These are phyloP conservation scores for Hymenoscyphus linearis DNA, from an alignment of 2,329 filamentous ascomycete genomes.

Conservation along the genomic window DNA sequence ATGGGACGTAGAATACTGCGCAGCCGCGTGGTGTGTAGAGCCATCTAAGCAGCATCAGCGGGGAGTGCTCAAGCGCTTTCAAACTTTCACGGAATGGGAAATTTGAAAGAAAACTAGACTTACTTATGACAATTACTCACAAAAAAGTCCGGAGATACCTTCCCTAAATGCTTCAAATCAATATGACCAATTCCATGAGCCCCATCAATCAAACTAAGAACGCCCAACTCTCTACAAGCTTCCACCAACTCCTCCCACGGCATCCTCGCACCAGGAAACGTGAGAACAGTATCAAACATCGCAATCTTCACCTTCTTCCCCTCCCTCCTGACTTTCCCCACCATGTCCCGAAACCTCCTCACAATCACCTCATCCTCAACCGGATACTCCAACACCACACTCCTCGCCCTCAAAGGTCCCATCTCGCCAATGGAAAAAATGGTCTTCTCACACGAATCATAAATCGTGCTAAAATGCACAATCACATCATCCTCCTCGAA, in stretches of 20 bases:
- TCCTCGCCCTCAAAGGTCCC: constrained; percentile 7
- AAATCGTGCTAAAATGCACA: constrained; percentile 71
- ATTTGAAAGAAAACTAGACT: constrained; percentile 34
- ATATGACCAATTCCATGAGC: constrained; percentile 76
- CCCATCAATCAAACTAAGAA: constrained; percentile 74
- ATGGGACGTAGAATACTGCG: constrained; percentile 74
- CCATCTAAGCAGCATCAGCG: constrained; percentile 45
- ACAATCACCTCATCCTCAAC: constrained; percentile 64
- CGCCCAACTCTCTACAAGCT: constrained; percentile 58
- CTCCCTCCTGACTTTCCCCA: constrained; percentile 43
- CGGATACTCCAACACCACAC: constrained; percentile 61
- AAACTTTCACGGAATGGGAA: neutral
- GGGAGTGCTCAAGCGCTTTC: neutral
- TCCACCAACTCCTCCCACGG: constrained; percentile 65
- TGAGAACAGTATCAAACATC: constrained; percentile 78
- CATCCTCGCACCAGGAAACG: constrained; percentile 69
- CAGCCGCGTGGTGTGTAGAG: constrained; percentile 75
- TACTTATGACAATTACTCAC: constrained; percentile 88
- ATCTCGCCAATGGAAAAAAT: constrained; percentile 54
- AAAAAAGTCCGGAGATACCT: constrained; percentile 76
- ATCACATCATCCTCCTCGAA: constrained; percentile 66
- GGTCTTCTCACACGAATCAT: constrained; percentile 71
- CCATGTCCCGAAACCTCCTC: constrained; percentile 49
- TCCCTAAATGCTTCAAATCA: constrained; percentile 59
- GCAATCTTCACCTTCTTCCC: constrained; percentile 64